A percentile compares a stretch with the other conserved stretches of the same genome.
These are phyloP conservation scores for Kwoniella botswanensis DNA, from an alignment of 768 basidiomycete genomes.

Conservation along the genomic window DNA sequence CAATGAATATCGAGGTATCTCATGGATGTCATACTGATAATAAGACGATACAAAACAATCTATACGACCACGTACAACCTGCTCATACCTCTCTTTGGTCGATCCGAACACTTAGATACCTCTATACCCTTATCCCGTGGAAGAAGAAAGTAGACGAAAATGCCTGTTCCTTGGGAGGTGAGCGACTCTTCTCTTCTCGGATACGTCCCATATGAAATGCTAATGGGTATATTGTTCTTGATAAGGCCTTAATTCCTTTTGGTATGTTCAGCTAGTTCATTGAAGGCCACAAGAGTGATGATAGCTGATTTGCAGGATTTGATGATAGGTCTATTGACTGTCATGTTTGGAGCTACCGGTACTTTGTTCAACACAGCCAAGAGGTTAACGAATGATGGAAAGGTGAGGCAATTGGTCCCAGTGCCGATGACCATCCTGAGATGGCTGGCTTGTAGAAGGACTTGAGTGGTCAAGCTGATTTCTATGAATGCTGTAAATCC, in stretches of 20 bases:
- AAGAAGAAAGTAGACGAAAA: slow-evolving; percentile 52
- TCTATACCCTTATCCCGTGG: neutral
- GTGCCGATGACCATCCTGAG: too few species aligned
- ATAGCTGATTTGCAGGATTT: too few species aligned
- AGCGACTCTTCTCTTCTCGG: neutral
- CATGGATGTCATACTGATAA: neutral
- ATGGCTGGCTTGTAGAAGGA: neutral
- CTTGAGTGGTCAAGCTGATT: neutral
- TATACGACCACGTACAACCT: neutral
- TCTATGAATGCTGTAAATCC: neutral
- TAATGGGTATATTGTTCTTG: neutral
- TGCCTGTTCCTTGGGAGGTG: slow-evolving; percentile 89
- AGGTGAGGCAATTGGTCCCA: slow-evolving; percentile 63
- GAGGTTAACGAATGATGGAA: slow-evolving; percentile 83
- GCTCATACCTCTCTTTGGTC: neutral
- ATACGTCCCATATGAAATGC: too few species aligned
- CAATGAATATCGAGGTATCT: slow-evolving; percentile 20
- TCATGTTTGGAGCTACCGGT: slow-evolving; percentile 88
- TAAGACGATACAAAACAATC: neutral
- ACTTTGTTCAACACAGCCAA: slow-evolving; percentile 81
- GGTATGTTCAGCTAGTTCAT: slow-evolving; percentile 62
- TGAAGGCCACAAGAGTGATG: too few species aligned
- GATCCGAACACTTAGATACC: neutral
- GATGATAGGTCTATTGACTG: slow-evolving; percentile 73
- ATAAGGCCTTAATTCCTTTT: slow-evolving; percentile 88